Conservation (phyloP, 1,284 basidiomycete genomes). For the Meripilus lineatus region DNA sequence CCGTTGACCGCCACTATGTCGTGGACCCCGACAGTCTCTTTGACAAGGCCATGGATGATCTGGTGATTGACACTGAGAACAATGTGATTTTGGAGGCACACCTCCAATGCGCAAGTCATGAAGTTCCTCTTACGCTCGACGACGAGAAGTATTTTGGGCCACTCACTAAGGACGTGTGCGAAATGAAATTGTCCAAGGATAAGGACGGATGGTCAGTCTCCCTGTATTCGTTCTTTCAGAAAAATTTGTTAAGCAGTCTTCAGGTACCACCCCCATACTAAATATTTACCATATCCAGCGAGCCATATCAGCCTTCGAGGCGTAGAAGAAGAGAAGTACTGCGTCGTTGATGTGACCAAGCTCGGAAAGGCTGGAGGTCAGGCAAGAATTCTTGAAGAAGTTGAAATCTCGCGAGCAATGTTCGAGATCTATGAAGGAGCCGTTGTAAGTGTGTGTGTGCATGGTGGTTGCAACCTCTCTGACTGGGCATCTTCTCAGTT, state of each 20-base stretch:
- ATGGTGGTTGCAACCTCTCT: not conserved
- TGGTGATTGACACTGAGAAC: conserved; percentile 73
- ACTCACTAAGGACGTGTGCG: conserved; percentile 50
- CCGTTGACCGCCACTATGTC: conserved; percentile 79
- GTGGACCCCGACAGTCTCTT: conserved; percentile 71
- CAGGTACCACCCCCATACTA: conserved; percentile 80
- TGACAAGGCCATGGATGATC: conserved; percentile 54
- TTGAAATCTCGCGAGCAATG: conserved; percentile 82
- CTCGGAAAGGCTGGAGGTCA: conserved; percentile 31
- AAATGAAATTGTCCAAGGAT: conserved; percentile 52
- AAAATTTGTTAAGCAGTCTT: not conserved
- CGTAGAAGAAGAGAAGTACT: conserved; percentile 75
- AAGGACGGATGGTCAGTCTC: conserved; percentile 62
- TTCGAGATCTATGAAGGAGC: conserved; percentile 85
- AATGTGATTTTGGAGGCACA: conserved; percentile 80
- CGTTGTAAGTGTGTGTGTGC: conserved; percentile 44
- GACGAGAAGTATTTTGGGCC: conserved; percentile 77
- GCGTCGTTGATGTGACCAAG: conserved; percentile 63
- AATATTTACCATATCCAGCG: conserved; percentile 74
- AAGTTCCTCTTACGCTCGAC: conserved; percentile 73
- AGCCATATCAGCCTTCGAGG: conserved; percentile 75
- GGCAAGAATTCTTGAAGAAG: conserved; percentile 70
- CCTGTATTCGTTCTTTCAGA: conserved; percentile 1
- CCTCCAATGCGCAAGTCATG: conserved; percentile 83
- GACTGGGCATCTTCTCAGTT: conserved; percentile 41